A percentile compares a stretch with the other conserved stretches of the same genome.
These are phyloP conservation scores for Cucumis hystrix DNA, from an alignment of 306 rosid genomes.

Conservation along the genomic window DNA sequence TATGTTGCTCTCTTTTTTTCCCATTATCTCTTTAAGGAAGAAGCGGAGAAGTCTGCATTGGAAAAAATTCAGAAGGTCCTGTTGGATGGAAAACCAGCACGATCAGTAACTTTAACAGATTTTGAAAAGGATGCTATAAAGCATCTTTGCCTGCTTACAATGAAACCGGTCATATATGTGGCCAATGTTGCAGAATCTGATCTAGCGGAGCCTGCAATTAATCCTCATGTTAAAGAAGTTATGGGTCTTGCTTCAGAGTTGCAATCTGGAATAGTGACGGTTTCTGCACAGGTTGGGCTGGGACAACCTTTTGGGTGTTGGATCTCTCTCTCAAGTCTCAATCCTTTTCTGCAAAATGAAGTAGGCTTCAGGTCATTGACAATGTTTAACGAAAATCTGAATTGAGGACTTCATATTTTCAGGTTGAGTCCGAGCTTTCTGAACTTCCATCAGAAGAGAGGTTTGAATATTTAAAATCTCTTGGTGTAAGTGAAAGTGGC, in stretches of 20 bases:
- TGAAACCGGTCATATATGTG: conserved; percentile 79
- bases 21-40: conserved; percentile 50
- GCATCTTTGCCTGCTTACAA: conserved; percentile 83
- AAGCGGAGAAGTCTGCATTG: conserved; percentile 70
- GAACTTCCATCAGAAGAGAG: conserved; percentile 83
- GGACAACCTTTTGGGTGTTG: not conserved
- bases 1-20: not conserved
- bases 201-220: conserved; percentile 57
- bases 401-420: conserved; percentile 19
- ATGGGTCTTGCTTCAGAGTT: conserved; percentile 54
- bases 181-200: conserved; percentile 96
- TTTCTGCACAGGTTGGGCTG: conserved; percentile 78
- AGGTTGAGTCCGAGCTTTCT: conserved; percentile 95
- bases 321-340: not conserved
- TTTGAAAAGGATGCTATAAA: conserved; percentile 62
- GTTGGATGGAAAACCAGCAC: conserved; percentile 92
- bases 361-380: not conserved
- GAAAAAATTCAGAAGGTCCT: conserved; percentile 69
- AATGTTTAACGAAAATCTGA: not conserved
- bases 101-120: conserved; percentile 73
- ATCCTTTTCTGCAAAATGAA: not conserved
- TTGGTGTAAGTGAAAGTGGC: conserved; percentile 90
- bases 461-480: conserved; percentile 71
- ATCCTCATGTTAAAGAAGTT: conserved; percentile 52
- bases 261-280: conserved; percentile 70